phyloP scores from a whole-genome alignment of 164 flowering plant species.

The Vitis labrusca region DNA sequence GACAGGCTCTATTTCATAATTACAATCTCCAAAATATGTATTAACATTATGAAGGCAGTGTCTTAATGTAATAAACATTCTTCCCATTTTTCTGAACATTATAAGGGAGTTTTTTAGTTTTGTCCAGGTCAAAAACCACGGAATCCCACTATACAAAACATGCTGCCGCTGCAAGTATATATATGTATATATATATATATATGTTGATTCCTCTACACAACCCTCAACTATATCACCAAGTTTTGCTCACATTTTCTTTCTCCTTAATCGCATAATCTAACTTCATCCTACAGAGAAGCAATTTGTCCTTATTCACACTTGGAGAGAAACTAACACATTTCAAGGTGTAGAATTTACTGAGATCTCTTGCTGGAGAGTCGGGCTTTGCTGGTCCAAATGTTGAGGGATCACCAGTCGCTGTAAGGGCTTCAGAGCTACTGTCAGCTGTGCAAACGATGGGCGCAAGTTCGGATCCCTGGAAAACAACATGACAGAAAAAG shows the following conservation, averaged over 20 bases:
- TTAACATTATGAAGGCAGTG: too few species aligned
- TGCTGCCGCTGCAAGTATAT: background rate
- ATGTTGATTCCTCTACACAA: too few species aligned
- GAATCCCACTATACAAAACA: too few species aligned
- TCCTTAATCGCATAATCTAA: background rate
- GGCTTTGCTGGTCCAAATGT: conserved; percentile 49
- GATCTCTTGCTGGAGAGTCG: conserved; percentile 48
- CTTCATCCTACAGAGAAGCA: conserved; percentile 7
- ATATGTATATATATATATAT: too few species aligned
- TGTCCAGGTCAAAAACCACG: too few species aligned
- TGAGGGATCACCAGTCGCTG: conserved; percentile 75
- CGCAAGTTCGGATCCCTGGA: conserved; percentile 89
- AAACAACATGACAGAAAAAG: background rate
- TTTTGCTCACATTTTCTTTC: too few species aligned
- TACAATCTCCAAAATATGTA: too few species aligned
- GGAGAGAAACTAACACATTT: conserved; percentile 20
- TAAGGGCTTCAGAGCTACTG: conserved; percentile 73
- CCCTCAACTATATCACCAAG: too few species aligned
- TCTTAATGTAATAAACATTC: too few species aligned
- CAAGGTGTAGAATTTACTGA: conserved; percentile 64
- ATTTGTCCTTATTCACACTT: conserved; percentile 44
- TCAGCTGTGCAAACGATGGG: conserved; percentile 88
- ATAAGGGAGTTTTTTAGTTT: too few species aligned
- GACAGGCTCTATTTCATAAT: too few species aligned
- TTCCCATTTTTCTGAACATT: too few species aligned